Base-by-base conservation (phyloP, 2,329 filamentous ascomycete species). In the Fusarium domesticum region DNA sequence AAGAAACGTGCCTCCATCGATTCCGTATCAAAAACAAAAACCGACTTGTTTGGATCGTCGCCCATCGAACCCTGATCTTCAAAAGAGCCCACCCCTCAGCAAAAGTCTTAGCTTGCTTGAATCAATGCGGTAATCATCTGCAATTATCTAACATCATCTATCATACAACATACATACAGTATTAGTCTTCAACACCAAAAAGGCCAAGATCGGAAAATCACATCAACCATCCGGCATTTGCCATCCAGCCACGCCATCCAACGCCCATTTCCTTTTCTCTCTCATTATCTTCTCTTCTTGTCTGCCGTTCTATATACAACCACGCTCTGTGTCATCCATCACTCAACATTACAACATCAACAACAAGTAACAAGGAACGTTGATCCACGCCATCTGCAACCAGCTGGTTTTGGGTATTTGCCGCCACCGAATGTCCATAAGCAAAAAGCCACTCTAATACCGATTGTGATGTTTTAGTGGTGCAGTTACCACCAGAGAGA, bases 51-150 rank as follows among this genome's bases (percentile, higher is more conserved):
- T 28, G 23, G n/a, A 28, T 28, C 23, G 46, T 31, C 42, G 23
- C 18, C 12, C 42, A 30, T 41, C 42, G 45, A n/a, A 36, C 34
- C 51, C 44, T 50, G 48, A 54, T 44, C 39, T 42, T 43, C 38
- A 28, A 23, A 35, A 17, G 39, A 53, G 23, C 42, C 18, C 33
- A 42, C 51, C 35, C 46, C 42, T 25, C 36, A 32, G 18, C 18
- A 28, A 28, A 28, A 28, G 8, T 28, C 14, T 28, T 28, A 3
- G 23, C 10, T 28, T 19, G 25, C 32, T 18, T 40, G 39, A 41
- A 53, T 50, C 37, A 46, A 53, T 53, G 34, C 50, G 50, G 50
- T 39, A 53, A 47, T 37, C 50, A 53, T 50, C 50, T 53, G 39
- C 50, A 53, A 17, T 8, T 14, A 15, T 14, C n/a, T 33, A 11